Percentiles rank a stretch among this genome's conserved stretches.
phyloP scores from a whole-genome alignment of 2,329 filamentous ascomycete species.

The Ophiostoma montium region DNA sequence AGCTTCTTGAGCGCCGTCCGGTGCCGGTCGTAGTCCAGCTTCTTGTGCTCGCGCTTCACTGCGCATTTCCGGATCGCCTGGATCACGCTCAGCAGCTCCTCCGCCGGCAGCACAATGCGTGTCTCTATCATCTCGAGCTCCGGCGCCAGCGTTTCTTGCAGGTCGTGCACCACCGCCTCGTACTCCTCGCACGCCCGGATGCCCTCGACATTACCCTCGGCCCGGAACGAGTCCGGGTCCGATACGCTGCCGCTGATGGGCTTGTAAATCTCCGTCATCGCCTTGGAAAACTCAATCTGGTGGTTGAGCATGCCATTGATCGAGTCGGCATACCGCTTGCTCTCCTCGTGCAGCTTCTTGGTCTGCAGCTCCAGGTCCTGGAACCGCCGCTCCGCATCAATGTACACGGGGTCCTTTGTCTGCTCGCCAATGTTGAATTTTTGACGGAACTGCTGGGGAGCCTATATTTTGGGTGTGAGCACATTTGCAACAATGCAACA shows the following conservation, averaged over 20 bases:
- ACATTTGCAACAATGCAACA: constrained; percentile 7
- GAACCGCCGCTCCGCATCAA: constrained; percentile 87
- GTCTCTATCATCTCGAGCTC: constrained; percentile 97
- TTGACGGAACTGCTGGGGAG: constrained; percentile 81
- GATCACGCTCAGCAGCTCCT: constrained; percentile 87
- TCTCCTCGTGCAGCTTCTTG: constrained; percentile 93
- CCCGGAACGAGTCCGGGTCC: constrained; percentile 69
- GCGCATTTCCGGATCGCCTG: constrained; percentile 86
- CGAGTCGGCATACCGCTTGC: constrained; percentile 91
- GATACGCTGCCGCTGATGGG: constrained; percentile 93
- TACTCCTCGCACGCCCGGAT: constrained; percentile 96
- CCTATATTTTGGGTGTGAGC: constrained; percentile 29
- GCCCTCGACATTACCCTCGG: constrained; percentile 81
- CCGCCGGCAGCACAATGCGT: constrained; percentile 79
- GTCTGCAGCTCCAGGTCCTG: constrained; percentile 89
- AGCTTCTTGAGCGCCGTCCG: constrained; percentile 76
- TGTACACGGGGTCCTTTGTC: constrained; percentile 88
- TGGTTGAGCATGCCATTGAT: constrained; percentile 97
- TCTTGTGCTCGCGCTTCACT: constrained; percentile 89
- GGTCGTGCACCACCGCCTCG: constrained; percentile 74
- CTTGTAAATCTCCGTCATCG: constrained; percentile 93
- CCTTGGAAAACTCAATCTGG: constrained; percentile 96
- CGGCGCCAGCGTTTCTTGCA: constrained; percentile 75
- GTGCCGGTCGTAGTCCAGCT: constrained; percentile 89
- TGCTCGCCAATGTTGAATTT: constrained; percentile 93